A percentile compares a stretch with the other conserved stretches of the same genome.
Conservation (phyloP, 495 filamentous ascomycete species). For the Rostrohypoxylon terebratum region DNA sequence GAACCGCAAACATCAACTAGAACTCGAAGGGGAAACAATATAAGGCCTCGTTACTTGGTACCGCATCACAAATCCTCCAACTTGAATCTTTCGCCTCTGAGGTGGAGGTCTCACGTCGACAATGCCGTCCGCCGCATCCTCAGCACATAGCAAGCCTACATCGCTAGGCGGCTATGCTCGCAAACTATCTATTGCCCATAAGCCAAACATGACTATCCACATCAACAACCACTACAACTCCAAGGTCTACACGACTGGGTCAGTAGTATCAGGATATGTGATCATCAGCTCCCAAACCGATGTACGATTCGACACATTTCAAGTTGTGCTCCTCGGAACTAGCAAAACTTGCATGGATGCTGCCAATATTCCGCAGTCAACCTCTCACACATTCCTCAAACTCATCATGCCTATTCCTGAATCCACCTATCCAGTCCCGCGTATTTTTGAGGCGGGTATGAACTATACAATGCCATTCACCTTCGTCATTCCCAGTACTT, state of each 20-base stretch:
- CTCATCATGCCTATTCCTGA: constrained; percentile 82
- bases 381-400: constrained; percentile 76
- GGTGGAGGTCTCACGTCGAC: neutral
- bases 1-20: constrained; percentile 2
- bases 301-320: constrained; percentile 80
- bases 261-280: constrained; percentile 58
- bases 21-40: neutral
- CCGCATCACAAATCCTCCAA: neutral
- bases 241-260: constrained; percentile 64
- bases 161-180: constrained; percentile 34
- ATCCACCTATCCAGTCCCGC: constrained; percentile 73
- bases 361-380: constrained; percentile 55
- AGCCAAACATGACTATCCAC: constrained; percentile 56
- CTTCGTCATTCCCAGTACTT: constrained; percentile 83
- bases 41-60: neutral
- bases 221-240: constrained; percentile 60
- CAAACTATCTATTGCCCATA: constrained; percentile 39
- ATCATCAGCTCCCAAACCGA: constrained; percentile 71
- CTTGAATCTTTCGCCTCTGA: neutral
- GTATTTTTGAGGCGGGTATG: constrained; percentile 73
- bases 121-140: constrained; percentile 39
- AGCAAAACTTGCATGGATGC: constrained; percentile 58
- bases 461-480: constrained; percentile 84
- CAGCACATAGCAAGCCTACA: constrained; percentile 25
- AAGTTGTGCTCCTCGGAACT: constrained; percentile 83